Evolutionary conservation across 768 basidiomycete genomes (phyloP).

Genomic region (Boletus insuetus): DNA sequence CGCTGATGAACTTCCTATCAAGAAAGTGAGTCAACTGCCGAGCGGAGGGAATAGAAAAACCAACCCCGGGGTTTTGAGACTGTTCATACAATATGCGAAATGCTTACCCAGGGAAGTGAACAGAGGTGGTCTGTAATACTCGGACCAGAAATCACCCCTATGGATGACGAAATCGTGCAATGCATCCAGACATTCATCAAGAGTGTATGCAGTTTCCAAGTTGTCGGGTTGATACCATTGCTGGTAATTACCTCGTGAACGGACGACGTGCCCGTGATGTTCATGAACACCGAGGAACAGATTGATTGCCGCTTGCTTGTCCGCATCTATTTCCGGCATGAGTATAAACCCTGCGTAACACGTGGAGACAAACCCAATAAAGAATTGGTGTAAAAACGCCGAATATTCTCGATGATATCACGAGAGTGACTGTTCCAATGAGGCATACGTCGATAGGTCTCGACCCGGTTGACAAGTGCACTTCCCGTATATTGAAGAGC

Average conservation of each 20-base stretch:
- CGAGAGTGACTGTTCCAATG: constrained; percentile 98
- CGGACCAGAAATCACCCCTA: constrained; percentile 79
- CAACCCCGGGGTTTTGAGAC: constrained; percentile 77
- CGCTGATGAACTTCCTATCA: constrained; percentile 63
- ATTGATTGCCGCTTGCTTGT: constrained; percentile 97
- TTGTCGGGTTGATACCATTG: constrained; percentile 81
- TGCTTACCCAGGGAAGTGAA: constrained; percentile 87
- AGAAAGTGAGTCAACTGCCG: background rate
- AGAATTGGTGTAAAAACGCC: constrained; percentile 93
- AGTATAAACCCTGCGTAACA: background rate
- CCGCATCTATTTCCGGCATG: constrained; percentile 61
- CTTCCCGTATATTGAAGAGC: constrained; percentile 97
- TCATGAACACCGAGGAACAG: constrained; percentile 85
- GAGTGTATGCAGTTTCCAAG: constrained; percentile 62
- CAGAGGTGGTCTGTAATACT: constrained; percentile 82
- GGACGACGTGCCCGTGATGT: constrained; percentile 48
- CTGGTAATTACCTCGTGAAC: constrained; percentile 69
- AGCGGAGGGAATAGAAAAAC: constrained; percentile 14
- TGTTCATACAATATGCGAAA: constrained; percentile 93
- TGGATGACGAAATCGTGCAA: constrained; percentile 58
- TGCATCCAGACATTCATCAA: constrained; percentile 61
- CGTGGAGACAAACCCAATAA: constrained; percentile 57
- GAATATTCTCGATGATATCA: constrained; percentile 93
- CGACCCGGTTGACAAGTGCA: constrained; percentile 92
- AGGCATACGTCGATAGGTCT: constrained; percentile 92